Evolutionary conservation across 306 rosid genomes (phyloP).

Genomic region (Quercus engelmannii): DNA sequence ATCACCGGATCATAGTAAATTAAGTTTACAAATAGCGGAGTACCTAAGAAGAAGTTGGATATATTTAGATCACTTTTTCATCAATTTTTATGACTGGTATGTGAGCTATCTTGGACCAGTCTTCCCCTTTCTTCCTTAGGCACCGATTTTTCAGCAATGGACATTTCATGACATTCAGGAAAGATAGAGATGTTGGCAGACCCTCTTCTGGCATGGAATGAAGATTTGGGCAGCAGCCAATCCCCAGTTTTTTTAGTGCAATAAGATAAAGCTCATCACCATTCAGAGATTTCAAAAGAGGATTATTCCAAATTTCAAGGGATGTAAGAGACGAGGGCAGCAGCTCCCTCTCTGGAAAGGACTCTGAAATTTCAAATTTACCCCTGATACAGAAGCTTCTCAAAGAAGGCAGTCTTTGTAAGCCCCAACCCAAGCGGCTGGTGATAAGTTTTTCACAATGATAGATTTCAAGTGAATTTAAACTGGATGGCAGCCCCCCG

Average conservation of each 20-base stretch:
- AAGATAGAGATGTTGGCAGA: background rate
- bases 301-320: background rate
- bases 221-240: background rate
- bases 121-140: background rate
- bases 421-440: background rate
- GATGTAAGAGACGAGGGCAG: background rate
- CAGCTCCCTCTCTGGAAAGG: constrained; percentile 7
- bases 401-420: background rate
- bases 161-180: background rate
- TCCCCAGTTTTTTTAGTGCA: background rate
- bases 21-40: too few species aligned
- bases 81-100: background rate
- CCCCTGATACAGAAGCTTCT: background rate
- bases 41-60: too few species aligned
- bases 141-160: background rate
- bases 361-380: background rate
- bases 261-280: constrained; percentile 13
- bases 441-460: background rate
- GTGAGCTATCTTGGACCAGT: constrained; percentile 1
- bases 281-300: background rate
- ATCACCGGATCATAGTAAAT: too few species aligned
- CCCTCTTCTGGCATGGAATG: background rate
- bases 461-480: background rate
- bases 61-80: background rate
- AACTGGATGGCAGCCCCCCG: background rate